Evolutionary conservation across 306 rosid genomes (phyloP).

Genomic region (Corylus heterophylla): DNA sequence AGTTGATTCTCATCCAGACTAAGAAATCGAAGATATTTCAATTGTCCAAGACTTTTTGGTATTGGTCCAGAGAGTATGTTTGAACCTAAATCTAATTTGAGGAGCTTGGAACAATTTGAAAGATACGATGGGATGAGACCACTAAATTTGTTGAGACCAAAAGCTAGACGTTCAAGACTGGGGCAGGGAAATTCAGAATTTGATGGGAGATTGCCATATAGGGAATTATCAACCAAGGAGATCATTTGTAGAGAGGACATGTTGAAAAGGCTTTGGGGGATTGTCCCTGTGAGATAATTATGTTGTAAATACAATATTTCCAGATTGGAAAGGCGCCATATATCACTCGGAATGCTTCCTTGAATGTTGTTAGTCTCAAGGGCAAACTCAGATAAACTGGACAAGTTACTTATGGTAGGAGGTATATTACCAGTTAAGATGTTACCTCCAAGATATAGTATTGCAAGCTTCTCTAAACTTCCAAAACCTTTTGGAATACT

Average conservation of each 20-base stretch:
- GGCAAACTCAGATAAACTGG: fast-evolving
- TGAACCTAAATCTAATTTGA: too few relatives aligned
- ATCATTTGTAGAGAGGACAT: neutral
- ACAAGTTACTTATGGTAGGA: neutral
- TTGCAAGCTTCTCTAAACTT: neutral
- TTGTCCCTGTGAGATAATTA: neutral
- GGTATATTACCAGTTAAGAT: neutral
- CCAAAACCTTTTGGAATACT: neutral
- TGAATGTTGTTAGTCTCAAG: neutral
- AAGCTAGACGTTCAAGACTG: too few relatives aligned
- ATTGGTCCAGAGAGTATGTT: too few relatives aligned
- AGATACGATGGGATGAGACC: too few relatives aligned
- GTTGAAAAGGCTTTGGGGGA: neutral
- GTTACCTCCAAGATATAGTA: neutral
- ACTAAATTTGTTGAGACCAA: too few relatives aligned
- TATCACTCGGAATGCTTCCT: neutral
- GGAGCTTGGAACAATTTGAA: too few relatives aligned
- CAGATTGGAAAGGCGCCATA: neutral
- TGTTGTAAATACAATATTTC: fast-evolving
- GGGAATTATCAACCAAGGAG: neutral
- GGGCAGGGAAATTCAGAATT: neutral
- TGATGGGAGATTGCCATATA: neutral
- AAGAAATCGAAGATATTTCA: too few relatives aligned
- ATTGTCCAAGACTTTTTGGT: too few relatives aligned
- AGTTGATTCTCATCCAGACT: too few relatives aligned